Base-by-base conservation (phyloP, 768 basidiomycete genomes). In the Trametes sanguinea region DNA sequence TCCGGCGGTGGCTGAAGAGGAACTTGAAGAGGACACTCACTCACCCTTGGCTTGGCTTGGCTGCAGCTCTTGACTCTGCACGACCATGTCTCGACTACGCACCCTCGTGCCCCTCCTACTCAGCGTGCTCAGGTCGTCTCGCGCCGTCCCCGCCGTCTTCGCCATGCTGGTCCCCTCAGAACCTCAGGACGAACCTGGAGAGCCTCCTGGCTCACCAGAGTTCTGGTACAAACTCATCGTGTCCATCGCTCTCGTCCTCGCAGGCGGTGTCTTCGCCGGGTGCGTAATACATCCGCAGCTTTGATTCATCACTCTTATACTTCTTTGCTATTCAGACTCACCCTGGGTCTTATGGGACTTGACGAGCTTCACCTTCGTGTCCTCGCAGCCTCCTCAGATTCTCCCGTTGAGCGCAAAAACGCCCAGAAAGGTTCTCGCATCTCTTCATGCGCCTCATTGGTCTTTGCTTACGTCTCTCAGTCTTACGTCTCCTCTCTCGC, bases 261-360 rank as follows among this genome's bases (percentile, higher is more conserved):
- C 85, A 0, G 95, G 95, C 2, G 95, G 95, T 54, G 88, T 95
- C 4, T 97, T 98, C 72, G 92, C 95, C 11, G 95, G 95, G 95
- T 91, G 7, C 40, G 58, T 37, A 8, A 11, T 39, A 9, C 9
- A 9, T 1, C 2, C 14, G n/a, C 42, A 5, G 13, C 22, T 22
- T 22, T 22, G 22, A 22, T 1, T 22, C 14, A n/a, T 29, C 22
- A 6, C 22, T 13, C 27, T 17, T 5, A 37, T 9, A 33, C 27
- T 14, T 50, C 16, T 51, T 9, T 7, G 16, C 11, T 35, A 33
- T 30, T n/a, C 67, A 94, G 94, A 2, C 76, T 97, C 55, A 97
- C 95, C 0, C 85, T 97, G 32, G 95, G 93, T 1, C 79, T 97
- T 30, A 96, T 96, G 95, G 95, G 95, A 1, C 81, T n/a, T 16